phyloP scores from a whole-genome alignment of 2,329 filamentous ascomycete species.

The Clarireedia homoeocarpa region DNA sequence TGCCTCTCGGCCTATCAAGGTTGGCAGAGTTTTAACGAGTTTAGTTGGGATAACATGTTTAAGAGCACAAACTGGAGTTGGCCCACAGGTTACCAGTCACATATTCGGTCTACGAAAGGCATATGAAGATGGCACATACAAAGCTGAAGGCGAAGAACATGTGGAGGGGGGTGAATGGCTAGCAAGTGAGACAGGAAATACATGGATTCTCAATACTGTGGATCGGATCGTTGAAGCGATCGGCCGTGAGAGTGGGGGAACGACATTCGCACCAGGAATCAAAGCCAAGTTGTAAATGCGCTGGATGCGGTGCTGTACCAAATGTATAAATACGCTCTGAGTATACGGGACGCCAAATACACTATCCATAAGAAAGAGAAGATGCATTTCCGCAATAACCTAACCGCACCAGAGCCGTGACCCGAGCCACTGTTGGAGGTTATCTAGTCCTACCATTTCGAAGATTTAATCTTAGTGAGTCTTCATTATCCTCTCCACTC shows the following conservation, averaged over 20 bases:
- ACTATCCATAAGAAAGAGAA: too few relatives aligned
- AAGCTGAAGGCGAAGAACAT: constrained; percentile 38
- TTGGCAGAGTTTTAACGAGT: constrained; percentile 65
- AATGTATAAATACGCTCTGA: too few relatives aligned
- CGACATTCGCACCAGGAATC: constrained; percentile 43
- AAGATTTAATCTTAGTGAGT: too few relatives aligned
- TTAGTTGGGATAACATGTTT: constrained; percentile 68
- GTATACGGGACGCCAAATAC: too few relatives aligned
- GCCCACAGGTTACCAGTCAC: constrained; percentile 73
- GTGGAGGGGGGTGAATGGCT: constrained; percentile 51
- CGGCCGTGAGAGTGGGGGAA: constrained; percentile 33
- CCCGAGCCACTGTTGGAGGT: too few relatives aligned
- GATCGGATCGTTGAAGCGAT: constrained; percentile 51
- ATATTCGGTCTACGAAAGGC: constrained; percentile 75
- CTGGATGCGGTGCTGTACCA: background rate
- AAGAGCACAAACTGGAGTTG: constrained; percentile 72
- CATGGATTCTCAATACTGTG: constrained; percentile 54
- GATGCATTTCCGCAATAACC: too few relatives aligned
- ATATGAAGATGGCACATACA: constrained; percentile 55
- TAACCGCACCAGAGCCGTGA: too few relatives aligned
- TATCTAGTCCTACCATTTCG: too few relatives aligned
- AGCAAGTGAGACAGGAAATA: constrained; percentile 55
- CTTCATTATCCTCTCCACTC: too few relatives aligned
- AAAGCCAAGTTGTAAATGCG: constrained; percentile 5
- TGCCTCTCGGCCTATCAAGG: constrained; percentile 37